Evolutionary conservation across 495 filamentous ascomycete species (phyloP), one percentile per base, ranked within the genome.

Genomic region (Ascodesmis nigricans): DNA sequence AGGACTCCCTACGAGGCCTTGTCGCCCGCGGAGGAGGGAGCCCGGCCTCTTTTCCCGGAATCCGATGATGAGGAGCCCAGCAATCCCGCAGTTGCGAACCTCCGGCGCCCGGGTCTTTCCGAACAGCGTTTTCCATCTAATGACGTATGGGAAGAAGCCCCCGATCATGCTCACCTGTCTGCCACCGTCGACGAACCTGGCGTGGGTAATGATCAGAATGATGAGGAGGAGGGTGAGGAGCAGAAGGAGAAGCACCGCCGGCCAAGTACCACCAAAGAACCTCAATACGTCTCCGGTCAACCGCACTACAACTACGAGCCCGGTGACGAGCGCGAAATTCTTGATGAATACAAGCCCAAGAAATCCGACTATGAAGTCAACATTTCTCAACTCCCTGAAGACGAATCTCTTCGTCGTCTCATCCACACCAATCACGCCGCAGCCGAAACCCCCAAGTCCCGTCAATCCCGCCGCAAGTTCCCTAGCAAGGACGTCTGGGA

Each of bases 401-500:
- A n/a, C n/a, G n/a, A n/a, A n/a, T n/a, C n/a, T n/a, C n/a, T n/a
- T n/a, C n/a, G n/a, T n/a, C n/a, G n/a, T n/a, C n/a, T n/a, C n/a
- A n/a, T n/a, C n/a, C n/a, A n/a, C n/a, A n/a, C n/a, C n/a, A n/a
- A n/a, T n/a, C n/a, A n/a, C n/a, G n/a, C n/a, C n/a, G n/a, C n/a
- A n/a, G n/a, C n/a, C n/a, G n/a, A n/a, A n/a, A n/a, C n/a, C n/a
- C n/a, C n/a, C n/a, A n/a, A n/a, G n/a, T n/a, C n/a, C n/a, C n/a
- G n/a, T n/a, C n/a, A n/a, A n/a, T n/a, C n/a, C n/a, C n/a, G n/a
- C n/a, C 75, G 76, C 21, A 30, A 30, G 4, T 99, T 99, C 52
- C 87, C 87, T 3, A 92, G 83, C 50, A 70, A 69, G 22, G 87
- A 99, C 56, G 75, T 95, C 28, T 99, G 87, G 87, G 87, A 99